Evolutionary conservation across 192 early-diverging fungal genomes (phyloP), one percentile per base, ranked within the genome.

Genomic region (Coemansia sp.): DNA sequence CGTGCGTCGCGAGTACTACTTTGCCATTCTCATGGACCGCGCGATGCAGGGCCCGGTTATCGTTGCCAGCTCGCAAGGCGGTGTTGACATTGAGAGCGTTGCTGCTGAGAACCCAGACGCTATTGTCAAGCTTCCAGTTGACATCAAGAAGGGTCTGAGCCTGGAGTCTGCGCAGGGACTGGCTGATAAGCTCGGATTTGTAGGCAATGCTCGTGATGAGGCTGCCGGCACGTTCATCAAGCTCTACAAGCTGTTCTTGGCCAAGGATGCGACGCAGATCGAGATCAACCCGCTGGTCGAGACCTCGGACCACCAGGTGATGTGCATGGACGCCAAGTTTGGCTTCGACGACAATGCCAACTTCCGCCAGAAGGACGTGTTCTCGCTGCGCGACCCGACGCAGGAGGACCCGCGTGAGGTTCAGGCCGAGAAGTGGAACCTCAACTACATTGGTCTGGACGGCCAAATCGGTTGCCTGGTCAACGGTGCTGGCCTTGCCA

Each of bases 371-470:
- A 85, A 89, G 78, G 94, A 92, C 50, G 84, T 96, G 27, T 92
- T 92, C 70, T 83, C 69, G 17, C 86, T 96, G 56, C 93, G 97
- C 67, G 95, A 99, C 82, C 84, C 86, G 49, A 88, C 88, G 55
- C 97, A 97, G 86, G 97, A 99, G 84, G 97, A 99, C 77, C 85
- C 91, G 41, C 93, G 97, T 78, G 97, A 99, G 84, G 94, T 99
- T 25, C 86, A 90, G 67, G 97, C 97, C 62, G 90, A 92, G 76
- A 93, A 99, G 84, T 91, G 89, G 87, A 88, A 99, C 78, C 86
- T 99, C 64, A 98, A 99, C 88, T 99, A 99, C 86, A 98, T 99
- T 88, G 97, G 97, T 62, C 84, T 99, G 39, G 95, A 99, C 66
- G 97, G 97, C 67, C 92, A 84, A 74, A 97, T 99, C 74, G 97